These are phyloP conservation scores for Aspergillus oerlinghausenensis DNA, from an alignment of 2,329 filamentous ascomycete species.

Conservation along the genomic window DNA sequence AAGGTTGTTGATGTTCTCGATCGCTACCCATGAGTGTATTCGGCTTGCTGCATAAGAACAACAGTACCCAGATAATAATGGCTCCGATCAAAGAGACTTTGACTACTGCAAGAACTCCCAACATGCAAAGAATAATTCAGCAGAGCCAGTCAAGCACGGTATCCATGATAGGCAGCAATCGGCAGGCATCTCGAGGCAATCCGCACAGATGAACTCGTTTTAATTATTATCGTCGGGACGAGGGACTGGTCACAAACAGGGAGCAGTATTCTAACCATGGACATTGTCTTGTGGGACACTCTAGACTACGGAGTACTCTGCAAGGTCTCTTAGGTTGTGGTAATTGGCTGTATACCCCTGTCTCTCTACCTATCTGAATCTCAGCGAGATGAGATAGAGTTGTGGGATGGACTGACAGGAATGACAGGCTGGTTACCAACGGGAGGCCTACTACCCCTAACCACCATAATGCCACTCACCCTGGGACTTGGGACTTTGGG, in stretches of 20 bases:
- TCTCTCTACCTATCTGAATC: not conserved
- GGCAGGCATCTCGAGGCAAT: not conserved
- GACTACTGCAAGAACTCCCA: not conserved
- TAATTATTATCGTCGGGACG: not conserved
- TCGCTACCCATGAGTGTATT: not conserved
- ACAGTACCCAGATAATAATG: not conserved
- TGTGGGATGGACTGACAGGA: not conserved
- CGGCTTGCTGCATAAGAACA: not conserved
- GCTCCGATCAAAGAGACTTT: not conserved
- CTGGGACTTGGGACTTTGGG: too few species aligned
- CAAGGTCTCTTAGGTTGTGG: too few species aligned
- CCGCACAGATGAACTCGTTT: not conserved
- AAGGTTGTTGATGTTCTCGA: not conserved
- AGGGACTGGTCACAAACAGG: not conserved
- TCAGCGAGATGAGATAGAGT: not conserved
- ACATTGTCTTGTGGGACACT: too few species aligned
- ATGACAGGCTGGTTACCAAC: not conserved
- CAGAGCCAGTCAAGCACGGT: not conserved
- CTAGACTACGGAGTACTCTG: too few species aligned
- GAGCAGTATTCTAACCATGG: too few species aligned
- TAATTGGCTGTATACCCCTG: too few species aligned
- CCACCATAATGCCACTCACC: not conserved
- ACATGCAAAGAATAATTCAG: not conserved
- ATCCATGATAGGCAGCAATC: not conserved
- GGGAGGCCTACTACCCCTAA: not conserved